Evolutionary conservation across 176 grass and related monocot genomes (phyloP).

Genomic region (Cocos nucifera): DNA sequence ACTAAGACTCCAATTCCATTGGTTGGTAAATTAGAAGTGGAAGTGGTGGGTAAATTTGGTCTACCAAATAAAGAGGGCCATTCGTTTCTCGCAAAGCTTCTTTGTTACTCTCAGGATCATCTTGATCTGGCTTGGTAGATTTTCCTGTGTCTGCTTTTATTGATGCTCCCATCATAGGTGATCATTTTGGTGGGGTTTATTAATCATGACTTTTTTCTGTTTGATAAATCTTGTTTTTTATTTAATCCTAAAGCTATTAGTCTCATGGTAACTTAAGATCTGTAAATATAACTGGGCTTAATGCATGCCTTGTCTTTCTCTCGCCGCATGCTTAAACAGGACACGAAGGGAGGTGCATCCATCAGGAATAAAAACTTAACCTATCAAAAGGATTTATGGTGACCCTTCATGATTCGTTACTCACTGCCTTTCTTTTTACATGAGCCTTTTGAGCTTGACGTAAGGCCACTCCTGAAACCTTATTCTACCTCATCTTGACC

Average conservation of each 20-base stretch:
- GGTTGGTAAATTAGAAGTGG: not conserved
- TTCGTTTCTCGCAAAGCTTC: slow-evolving; percentile 25
- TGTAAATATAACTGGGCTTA: slow-evolving; percentile 14
- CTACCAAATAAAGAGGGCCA: slow-evolving; percentile 20
- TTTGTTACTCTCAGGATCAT: slow-evolving; percentile 9
- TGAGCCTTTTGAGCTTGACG: too few species aligned
- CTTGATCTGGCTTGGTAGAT: slow-evolving; percentile 2
- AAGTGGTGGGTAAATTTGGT: slow-evolving; percentile 2
- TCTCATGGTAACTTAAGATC: not conserved
- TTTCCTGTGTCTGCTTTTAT: slow-evolving; percentile 9
- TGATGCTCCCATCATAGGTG: not conserved
- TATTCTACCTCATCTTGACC: too few species aligned
- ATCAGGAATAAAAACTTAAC: too few species aligned
- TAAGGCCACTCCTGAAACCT: too few species aligned
- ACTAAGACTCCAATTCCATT: too few species aligned
- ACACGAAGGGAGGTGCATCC: not conserved
- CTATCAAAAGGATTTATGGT: too few species aligned
- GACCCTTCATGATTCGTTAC: too few species aligned
- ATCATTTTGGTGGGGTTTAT: slow-evolving; percentile 18
- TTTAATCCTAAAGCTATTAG: slow-evolving; percentile 11
- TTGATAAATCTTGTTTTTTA: too few species aligned
- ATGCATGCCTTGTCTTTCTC: slow-evolving; percentile 24
- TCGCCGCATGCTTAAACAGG: slow-evolving; percentile 23
- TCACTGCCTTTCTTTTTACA: too few species aligned
- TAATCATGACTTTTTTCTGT: slow-evolving; percentile 2